Conservation (phyloP, 2,329 filamentous ascomycete genomes). For the Calonectria henricotiae region DNA sequence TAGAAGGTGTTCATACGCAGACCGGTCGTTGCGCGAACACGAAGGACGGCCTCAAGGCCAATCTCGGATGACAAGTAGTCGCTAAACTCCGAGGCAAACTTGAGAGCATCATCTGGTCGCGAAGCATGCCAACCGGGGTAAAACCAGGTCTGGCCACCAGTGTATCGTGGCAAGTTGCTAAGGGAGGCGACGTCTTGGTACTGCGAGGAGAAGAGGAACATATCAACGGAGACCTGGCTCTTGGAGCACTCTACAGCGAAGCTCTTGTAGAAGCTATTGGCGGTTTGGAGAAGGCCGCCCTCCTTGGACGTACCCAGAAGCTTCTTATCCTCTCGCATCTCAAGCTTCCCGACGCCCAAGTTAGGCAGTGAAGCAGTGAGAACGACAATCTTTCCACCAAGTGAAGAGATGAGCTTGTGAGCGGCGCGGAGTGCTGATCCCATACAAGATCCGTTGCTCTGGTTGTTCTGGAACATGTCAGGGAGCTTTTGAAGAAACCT, state of each 20-base stretch:
- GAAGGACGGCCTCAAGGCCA: slow-evolving; percentile 93
- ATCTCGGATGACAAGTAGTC: slow-evolving; percentile 98
- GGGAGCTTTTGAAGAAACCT: slow-evolving; percentile 92
- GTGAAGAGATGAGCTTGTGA: slow-evolving; percentile 94
- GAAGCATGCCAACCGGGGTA: slow-evolving; percentile 98
- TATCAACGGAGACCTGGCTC: slow-evolving; percentile 98
- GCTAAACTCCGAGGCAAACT: slow-evolving; percentile 96
- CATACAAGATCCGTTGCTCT: slow-evolving; percentile 93
- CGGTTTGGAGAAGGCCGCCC: slow-evolving; percentile 87
- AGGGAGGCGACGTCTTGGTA: slow-evolving; percentile 98
- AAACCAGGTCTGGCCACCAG: slow-evolving; percentile 97
- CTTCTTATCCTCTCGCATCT: slow-evolving; percentile 97
- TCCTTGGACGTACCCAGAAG: slow-evolving; percentile 95
- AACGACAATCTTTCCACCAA: slow-evolving; percentile 96
- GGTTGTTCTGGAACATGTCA: slow-evolving; percentile 96
- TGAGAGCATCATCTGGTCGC: slow-evolving; percentile 94
- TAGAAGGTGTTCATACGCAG: slow-evolving; percentile 98
- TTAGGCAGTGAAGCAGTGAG: slow-evolving; percentile 93
- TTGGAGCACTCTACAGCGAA: slow-evolving; percentile 99
- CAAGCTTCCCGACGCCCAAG: slow-evolving; percentile 89
- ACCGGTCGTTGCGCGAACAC: slow-evolving; percentile 94
- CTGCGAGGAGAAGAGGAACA: slow-evolving; percentile 96
- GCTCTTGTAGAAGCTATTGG: slow-evolving; percentile 98
- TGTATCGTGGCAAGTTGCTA: slow-evolving; percentile 95
- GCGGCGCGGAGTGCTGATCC: slow-evolving; percentile 93